phyloP scores from a whole-genome alignment of 345 rosid genomes.

The Limnanthes douglasii region DNA sequence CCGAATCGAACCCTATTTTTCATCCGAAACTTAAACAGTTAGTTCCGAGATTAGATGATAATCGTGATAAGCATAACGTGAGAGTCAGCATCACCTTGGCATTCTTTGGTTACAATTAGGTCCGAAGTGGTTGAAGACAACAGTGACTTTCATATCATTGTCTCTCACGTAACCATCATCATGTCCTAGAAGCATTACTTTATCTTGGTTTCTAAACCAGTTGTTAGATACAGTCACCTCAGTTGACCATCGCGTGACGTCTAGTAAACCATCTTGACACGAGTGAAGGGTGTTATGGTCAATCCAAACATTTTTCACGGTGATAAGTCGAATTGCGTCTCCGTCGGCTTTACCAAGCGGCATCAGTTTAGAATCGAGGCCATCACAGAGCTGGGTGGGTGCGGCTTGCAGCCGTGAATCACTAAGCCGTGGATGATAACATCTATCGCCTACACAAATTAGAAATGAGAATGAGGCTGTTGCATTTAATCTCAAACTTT shows the following conservation, averaged over 20 bases:
- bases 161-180: constrained; percentile 49
- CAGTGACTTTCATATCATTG: constrained; percentile 50
- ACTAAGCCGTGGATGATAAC: constrained; percentile 61
- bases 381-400: constrained; percentile 34
- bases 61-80: neutral
- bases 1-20: constrained; percentile 48
- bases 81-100: constrained; percentile 31
- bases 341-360: constrained; percentile 42
- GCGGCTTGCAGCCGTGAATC: constrained; percentile 53
- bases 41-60: neutral
- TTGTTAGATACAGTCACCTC: constrained; percentile 51
- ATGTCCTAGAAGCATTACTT: constrained; percentile 80
- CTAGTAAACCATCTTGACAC: constrained; percentile 52
- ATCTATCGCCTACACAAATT: constrained; percentile 22
- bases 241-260: constrained; percentile 49
- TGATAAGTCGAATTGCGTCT: constrained; percentile 52
- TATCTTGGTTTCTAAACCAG: constrained; percentile 67
- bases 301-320: constrained; percentile 53
- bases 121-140: constrained; percentile 63
- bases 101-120: constrained; percentile 79
- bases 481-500: too few relatives aligned
- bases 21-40: neutral
- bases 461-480: too few relatives aligned
- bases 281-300: constrained; percentile 58
- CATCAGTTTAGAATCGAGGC: constrained; percentile 25